Evolutionary conservation across 306 rosid genomes (phyloP), one percentile per base, ranked within the genome.

Genomic region (Cucurbita argyrosperma): DNA sequence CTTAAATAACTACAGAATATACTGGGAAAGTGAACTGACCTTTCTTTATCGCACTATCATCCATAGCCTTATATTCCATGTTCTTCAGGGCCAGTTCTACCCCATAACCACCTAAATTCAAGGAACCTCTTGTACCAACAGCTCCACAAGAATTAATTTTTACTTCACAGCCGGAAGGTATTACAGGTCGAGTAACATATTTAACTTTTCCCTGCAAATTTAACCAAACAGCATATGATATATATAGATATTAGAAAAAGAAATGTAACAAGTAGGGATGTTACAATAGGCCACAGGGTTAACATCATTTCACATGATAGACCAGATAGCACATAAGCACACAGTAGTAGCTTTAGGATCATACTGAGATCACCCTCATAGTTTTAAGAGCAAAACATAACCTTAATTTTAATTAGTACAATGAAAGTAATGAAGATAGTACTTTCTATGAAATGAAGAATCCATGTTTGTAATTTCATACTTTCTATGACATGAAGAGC

Each of bases 61-160:
- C 96, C 90, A 94, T 89, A 76, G 99, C 96, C 82, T 91, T 95
- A 64, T 95, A 91, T 79, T 95, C 99, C 99, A 95, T 91, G 75
- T 95, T 95, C 96, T 95, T 95, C 74, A 95, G 81, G 68, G 91
- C 97, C 81, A 95, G 97, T 82, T 91, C 97, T 51, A 95, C 97
- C 4, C 99, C 99, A 79, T 89, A 95, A 75, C 99, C 97, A 77
- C 99, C 99, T 87, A 95, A 86, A 85, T 95, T 91, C 75, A 95
- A 79, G 8, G 96, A 77, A 79, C 81, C 84, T 54, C 85, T 81
- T 63, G 92, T 83, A 71, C 99, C 99, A 84, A 91, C 83, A 74
- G 90, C 87, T 67, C 99, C 92, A 79, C 97, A 95, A 72, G 78
- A 85, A 60, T 88, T 87, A 35, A 47, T 69, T 69, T 81, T 84